phyloP scores from a whole-genome alignment of 2,329 filamentous ascomycete genomes.

The Trichoderma sp. region DNA sequence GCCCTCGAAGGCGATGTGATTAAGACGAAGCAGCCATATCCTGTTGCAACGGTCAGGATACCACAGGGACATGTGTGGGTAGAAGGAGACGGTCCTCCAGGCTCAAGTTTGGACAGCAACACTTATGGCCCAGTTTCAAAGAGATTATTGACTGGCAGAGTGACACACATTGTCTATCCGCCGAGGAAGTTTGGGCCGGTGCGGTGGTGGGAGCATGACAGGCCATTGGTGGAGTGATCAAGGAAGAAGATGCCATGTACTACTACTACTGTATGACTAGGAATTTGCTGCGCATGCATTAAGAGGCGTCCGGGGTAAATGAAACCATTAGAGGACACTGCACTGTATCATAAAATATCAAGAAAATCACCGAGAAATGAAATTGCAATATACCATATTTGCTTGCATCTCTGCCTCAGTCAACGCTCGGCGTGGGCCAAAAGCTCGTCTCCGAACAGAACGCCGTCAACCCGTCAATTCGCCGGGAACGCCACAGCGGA shows the following conservation, averaged over 20 bases:
- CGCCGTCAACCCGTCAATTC: slow-evolving; percentile 2
- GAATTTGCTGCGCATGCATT: slow-evolving; percentile 6
- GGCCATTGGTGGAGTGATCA: slow-evolving; percentile 30
- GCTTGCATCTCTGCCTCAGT: not conserved
- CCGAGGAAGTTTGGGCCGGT: slow-evolving; percentile 59
- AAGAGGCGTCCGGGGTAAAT: not conserved
- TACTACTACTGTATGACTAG: slow-evolving; percentile 9
- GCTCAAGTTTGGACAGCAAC: slow-evolving; percentile 79
- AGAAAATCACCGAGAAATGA: not conserved
- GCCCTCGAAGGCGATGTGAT: slow-evolving; percentile 80
- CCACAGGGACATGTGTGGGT: slow-evolving; percentile 91
- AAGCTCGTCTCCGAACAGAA: slow-evolving; percentile 1
- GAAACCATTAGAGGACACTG: not conserved
- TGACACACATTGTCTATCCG: slow-evolving; percentile 73
- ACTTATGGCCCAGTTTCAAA: slow-evolving; percentile 82
- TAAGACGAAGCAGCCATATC: slow-evolving; percentile 62
- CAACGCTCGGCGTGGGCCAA: not conserved
- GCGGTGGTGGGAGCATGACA: slow-evolving; percentile 57
- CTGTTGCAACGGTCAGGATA: slow-evolving; percentile 59
- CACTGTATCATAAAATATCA: not conserved
- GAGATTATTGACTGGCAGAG: slow-evolving; percentile 72
- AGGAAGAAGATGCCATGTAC: not conserved
- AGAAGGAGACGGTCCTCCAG: slow-evolving; percentile 79
- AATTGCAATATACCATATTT: not conserved
- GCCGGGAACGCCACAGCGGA: slow-evolving; percentile 19